phyloP scores from a whole-genome alignment of 208 protist species.

The Crithidia brevicula region DNA sequence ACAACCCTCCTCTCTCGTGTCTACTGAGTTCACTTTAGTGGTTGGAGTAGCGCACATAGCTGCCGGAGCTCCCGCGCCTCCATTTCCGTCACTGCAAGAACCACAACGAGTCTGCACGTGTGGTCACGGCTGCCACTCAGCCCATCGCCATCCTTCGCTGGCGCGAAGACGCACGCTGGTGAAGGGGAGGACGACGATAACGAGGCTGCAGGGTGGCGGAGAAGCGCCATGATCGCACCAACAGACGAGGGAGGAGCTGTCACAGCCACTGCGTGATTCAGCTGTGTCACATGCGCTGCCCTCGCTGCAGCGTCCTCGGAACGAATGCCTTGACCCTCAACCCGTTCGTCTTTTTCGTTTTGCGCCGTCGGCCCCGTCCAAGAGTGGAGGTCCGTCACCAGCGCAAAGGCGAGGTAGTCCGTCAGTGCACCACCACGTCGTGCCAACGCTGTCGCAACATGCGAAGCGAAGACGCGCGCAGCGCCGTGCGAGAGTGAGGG shows the following conservation, averaged over 20 bases:
- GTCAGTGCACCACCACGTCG: not conserved
- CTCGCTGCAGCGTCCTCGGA: no score
- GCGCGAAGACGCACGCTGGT: no score
- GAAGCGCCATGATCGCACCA: not conserved
- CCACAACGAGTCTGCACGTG: no score
- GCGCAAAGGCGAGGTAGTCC: constrained; percentile 21
- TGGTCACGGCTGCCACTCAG: no score
- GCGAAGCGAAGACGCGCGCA: constrained; percentile 4
- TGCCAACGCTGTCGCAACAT: constrained; percentile 9
- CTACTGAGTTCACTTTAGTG: no score
- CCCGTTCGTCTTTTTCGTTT: no score
- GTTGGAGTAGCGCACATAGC: not conserved
- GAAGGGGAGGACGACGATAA: no score
- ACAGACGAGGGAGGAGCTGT: constrained; percentile 8
- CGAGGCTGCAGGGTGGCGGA: not conserved
- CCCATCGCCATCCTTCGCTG: not conserved
- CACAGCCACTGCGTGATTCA: not conserved
- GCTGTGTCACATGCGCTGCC: not conserved
- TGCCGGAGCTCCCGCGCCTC: not conserved
- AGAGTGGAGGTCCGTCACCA: no score
- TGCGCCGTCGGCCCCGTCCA: no score
- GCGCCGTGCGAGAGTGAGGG: no score
- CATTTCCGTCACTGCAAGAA: not conserved
- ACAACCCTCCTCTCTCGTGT: no score
- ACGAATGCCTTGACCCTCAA: no score